Evolutionary conservation across 2,329 filamentous ascomycete species (phyloP), one percentile per base, ranked within the genome.

Genomic region (Trichoderma sp.): DNA sequence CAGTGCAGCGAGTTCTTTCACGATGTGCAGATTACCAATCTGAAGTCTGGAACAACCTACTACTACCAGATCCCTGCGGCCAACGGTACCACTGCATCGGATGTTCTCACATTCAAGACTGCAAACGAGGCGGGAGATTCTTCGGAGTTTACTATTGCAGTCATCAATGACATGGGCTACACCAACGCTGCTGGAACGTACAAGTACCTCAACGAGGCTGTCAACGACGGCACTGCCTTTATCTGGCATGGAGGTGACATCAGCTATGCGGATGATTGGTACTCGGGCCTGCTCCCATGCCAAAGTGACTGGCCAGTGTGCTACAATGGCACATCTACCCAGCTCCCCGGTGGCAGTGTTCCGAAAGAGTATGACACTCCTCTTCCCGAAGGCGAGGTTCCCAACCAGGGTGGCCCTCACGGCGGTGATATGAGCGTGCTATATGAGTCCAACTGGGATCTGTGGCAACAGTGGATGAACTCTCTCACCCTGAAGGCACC

Each of bases 1-100:
- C 62, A 65, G 52, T 65, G 62, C 62, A 65, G 62, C 52, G 62
- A 65, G 11, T 65, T 65, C 62, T 65, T 47, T 27, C 62, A 65
- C 19, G 62, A 65, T 47, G 62, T 65, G 24, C 62, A 65, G 27
- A 65, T 65, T 47, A 7, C 24, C 52, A 57, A 65, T 35, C 7
- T 65, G 24, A 65, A 57, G 27, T 5, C 52, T n/a, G 62, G 62
- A 16, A 47, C 8, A 4, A 65, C 62, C 3, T 65, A 65, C 37
- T 65, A 57, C 33, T 65, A 65, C 35, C 62, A 57, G 52, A 65
- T 65, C 11, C 62, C 62, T 19, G 62, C 62, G 10, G 62, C 62
- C 3, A 65, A 65, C 27, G 62, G 62, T 27, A 65, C 62, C 27
- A 65, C 62, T 19, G 62, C 62, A 43, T 65, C 62, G 19, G 62